A percentile compares a stretch with the other conserved stretches of the same genome.
Conservation (phyloP, 148 eudicot species). For the Camellia lanceoleosa region DNA sequence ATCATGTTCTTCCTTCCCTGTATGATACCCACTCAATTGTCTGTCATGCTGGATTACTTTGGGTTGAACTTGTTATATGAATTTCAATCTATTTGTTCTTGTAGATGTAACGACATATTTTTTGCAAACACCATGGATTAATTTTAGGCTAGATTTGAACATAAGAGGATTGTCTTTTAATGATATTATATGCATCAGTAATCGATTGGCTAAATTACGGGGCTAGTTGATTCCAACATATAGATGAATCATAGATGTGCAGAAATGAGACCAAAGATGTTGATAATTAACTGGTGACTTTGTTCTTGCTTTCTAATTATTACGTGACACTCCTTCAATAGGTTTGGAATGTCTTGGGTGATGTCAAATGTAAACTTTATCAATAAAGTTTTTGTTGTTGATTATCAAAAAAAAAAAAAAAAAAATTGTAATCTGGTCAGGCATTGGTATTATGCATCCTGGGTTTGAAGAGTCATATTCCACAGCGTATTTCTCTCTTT, state of each 20-base stretch:
- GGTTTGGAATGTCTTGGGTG: background rate
- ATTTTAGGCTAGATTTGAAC: background rate
- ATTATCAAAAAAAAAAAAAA: too few species aligned
- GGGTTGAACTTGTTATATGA: background rate
- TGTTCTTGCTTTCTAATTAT: background rate
- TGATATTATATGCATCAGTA: background rate
- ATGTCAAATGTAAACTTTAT: background rate
- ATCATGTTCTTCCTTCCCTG: background rate
- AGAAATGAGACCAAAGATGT: constrained; percentile 3
- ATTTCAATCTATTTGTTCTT: background rate
- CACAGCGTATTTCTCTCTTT: too few species aligned
- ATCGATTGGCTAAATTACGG: background rate
- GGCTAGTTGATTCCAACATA: too few species aligned
- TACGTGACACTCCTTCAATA: background rate
- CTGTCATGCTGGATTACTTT: background rate
- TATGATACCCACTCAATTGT: background rate
- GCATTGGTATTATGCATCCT: background rate
- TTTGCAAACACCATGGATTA: background rate
- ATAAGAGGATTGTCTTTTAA: background rate
- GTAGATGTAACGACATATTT: background rate
- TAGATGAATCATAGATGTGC: background rate
- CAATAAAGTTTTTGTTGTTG: too few species aligned
- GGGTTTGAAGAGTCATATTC: too few species aligned
- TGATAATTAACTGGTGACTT: background rate
- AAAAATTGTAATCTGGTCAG: background rate